A percentile compares a stretch with the other conserved stretches of the same genome.
These are phyloP conservation scores for Alternaria alternata DNA, from an alignment of 2,329 filamentous ascomycete species.

Conservation along the genomic window DNA sequence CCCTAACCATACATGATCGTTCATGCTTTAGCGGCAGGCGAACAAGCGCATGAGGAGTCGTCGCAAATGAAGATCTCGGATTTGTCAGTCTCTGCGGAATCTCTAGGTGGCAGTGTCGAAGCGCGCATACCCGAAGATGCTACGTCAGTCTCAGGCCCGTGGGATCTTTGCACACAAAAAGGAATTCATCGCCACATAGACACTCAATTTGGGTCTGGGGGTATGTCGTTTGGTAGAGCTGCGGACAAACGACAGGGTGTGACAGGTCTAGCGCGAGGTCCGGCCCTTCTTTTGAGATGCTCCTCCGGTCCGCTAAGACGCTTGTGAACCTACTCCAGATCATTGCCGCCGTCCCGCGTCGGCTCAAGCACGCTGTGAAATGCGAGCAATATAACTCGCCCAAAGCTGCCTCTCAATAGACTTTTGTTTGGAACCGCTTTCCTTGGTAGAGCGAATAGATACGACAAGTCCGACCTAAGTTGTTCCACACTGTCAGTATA, in stretches of 20 bases:
- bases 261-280: background rate
- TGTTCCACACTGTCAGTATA: background rate
- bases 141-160: background rate
- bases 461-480: background rate
- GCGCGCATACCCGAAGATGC: background rate
- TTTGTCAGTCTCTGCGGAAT: background rate
- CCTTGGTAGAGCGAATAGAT: background rate
- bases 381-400: background rate
- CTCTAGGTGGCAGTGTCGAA: background rate
- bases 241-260: background rate
- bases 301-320: background rate
- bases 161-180: background rate
- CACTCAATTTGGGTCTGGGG: background rate
- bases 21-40: background rate
- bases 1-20: background rate
- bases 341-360: background rate
- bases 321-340: background rate
- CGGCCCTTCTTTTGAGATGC: background rate
- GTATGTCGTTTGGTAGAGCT: background rate
- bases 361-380: background rate
- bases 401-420: background rate
- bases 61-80: background rate
- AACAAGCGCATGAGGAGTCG: background rate
- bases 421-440: no score
- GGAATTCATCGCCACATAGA: background rate